Base-by-base conservation (phyloP, 2,329 filamentous ascomycete genomes). In the Xylariomycetidae sp. region DNA sequence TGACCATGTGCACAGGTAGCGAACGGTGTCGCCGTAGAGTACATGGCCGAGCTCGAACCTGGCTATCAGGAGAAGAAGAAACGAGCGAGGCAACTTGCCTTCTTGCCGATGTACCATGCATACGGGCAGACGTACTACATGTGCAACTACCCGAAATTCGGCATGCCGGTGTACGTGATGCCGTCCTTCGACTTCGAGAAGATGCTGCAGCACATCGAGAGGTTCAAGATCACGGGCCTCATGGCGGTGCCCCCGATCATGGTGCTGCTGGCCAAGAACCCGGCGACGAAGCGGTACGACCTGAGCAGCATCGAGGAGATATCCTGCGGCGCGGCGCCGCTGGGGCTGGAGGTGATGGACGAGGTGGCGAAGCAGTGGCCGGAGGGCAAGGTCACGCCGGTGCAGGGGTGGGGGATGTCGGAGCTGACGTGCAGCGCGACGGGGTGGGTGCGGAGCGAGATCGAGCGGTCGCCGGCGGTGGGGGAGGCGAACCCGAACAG, bases 331-430 rank as follows among this genome's bases (percentile, higher is more conserved):
- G 85, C 84, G 1, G 85, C 86, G 6, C 85, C 85, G 1, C 60
- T 85, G 6, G 62, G 66, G 10, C 52, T 51, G n/a, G 74, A 82
- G 40, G 62, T 76, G 4, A 66, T 63, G 35, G 63, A 67, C 9
- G 76, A 81, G 43, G 70, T 77, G 8, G 70, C 82, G 52, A 68
- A 62, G 37, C 50, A 79, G 36, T 78, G 77, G 66, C 57, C 57
- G 2, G 34, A 42, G 17, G 49, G 51, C 4, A 47, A 53, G 2
- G 35, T 70, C 6, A 33, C 44, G 3, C 43, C 71, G 10, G 62
- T 64, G 52, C 85, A 90, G 57, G 86, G 85, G 4, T 93, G 85
- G 82, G 87, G 87, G 5, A 90, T 93, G 86, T 92, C 86, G 1
- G 86, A 92, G 54, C 62, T 73, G 3, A 92, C 85, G 0, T 90